Conservation (phyloP, 768 basidiomycete genomes). For the Lentinula sp. region DNA sequence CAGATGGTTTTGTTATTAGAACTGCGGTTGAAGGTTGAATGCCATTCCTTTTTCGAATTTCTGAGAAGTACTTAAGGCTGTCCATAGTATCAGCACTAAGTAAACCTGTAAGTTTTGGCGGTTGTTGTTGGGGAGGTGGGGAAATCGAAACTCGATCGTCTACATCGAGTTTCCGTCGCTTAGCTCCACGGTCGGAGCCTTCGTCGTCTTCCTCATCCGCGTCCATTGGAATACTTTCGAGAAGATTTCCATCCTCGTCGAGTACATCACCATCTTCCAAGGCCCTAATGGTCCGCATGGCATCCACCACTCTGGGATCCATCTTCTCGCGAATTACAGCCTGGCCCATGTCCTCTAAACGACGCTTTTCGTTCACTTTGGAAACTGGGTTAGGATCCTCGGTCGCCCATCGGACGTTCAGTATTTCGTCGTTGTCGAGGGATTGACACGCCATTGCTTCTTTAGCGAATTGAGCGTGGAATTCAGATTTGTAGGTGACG, state of each 20-base stretch:
- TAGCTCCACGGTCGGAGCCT: slow-evolving; percentile 24
- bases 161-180: slow-evolving; percentile 26
- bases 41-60: slow-evolving; percentile 71
- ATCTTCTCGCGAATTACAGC: slow-evolving; percentile 81
- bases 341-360: slow-evolving; percentile 80
- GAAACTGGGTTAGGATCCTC: slow-evolving; percentile 95
- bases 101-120: slow-evolving; percentile 46
- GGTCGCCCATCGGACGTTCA: slow-evolving; percentile 99
- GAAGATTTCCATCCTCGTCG: slow-evolving; percentile 31
- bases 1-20: slow-evolving; percentile 24
- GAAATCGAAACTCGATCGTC: slow-evolving; percentile 14
- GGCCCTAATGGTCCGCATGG: slow-evolving; percentile 79
- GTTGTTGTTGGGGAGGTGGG: slow-evolving; percentile 21
- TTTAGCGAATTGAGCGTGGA: slow-evolving; percentile 91
- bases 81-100: slow-evolving; percentile 83
- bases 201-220: slow-evolving; percentile 26
- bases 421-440: slow-evolving; percentile 92
- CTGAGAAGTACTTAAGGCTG: slow-evolving; percentile 86
- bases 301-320: slow-evolving; percentile 86
- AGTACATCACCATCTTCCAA: slow-evolving; percentile 73
- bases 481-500: slow-evolving; percentile 87
- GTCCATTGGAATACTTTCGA: slow-evolving; percentile 22
- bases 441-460: slow-evolving; percentile 99
- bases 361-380: slow-evolving; percentile 78
- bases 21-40: slow-evolving; percentile 18